Evolutionary conservation across 768 basidiomycete species (phyloP).

Genomic region (Boletus subparvulus): DNA sequence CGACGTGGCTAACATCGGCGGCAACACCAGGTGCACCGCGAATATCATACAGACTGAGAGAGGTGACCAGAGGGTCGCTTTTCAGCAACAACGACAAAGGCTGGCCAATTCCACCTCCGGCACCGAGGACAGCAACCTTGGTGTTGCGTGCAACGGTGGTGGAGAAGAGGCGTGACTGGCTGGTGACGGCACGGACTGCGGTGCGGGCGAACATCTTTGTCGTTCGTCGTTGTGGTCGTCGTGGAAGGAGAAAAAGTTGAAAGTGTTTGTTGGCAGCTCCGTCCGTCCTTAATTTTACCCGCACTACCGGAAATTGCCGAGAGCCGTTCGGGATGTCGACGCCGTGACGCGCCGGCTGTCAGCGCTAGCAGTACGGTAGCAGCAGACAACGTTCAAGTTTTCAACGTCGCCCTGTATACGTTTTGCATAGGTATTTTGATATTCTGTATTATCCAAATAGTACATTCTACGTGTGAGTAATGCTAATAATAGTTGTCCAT

Average conservation of each 20-base stretch:
- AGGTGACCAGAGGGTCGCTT: conserved; percentile 84
- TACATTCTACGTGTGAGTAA: neutral
- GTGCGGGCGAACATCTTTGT: conserved; percentile 65
- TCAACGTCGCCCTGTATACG: too few species aligned
- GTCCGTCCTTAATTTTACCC: conserved; percentile 3
- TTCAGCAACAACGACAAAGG: conserved; percentile 89
- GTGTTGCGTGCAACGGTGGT: conserved; percentile 68
- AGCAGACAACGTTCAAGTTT: neutral
- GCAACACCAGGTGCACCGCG: conserved; percentile 69
- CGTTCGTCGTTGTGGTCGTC: conserved; percentile 15
- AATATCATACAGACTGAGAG: conserved; percentile 59
- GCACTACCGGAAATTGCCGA: conserved; percentile 17
- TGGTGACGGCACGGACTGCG: conserved; percentile 55
- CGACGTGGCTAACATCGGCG: conserved; percentile 94
- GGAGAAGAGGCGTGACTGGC: conserved; percentile 69
- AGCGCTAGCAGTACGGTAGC: too few species aligned
- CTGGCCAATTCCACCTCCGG: conserved; percentile 98
- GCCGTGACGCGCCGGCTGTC: too few species aligned
- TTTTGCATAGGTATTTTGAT: too few species aligned
- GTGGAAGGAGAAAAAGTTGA: conserved; percentile 8
- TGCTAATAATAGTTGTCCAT: neutral
- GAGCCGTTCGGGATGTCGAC: neutral
- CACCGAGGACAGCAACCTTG: conserved; percentile 96
- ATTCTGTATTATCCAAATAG: neutral
- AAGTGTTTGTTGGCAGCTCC: neutral